phyloP scores from a whole-genome alignment of 352 stramenopile species.

The Globisporangium carolinianum region DNA sequence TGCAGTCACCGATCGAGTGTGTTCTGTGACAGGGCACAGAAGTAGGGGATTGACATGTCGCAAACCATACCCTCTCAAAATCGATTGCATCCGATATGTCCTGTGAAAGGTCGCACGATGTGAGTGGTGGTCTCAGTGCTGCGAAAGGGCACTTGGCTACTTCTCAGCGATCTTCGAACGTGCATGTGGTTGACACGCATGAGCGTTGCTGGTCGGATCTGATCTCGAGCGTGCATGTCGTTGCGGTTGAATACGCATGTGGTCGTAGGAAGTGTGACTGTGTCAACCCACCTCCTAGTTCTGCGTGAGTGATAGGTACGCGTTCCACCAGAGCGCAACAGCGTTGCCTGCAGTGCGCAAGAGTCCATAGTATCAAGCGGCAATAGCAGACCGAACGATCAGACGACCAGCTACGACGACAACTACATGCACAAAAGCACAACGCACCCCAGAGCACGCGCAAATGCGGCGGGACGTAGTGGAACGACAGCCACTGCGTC shows the following conservation, averaged over 20 bases:
- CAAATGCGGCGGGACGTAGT: conserved; percentile 61
- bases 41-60: too few relatives aligned
- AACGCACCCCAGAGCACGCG: conserved; percentile 70
- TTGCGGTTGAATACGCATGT: too few relatives aligned
- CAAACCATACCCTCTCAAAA: too few relatives aligned
- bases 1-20: neutral
- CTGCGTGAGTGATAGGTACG: conserved; percentile 69
- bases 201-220: too few relatives aligned
- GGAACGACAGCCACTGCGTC: conserved; percentile 68
- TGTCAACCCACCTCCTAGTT: conserved; percentile 9
- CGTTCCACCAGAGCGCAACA: conserved; percentile 72
- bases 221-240: too few relatives aligned
- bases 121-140: conserved; percentile 2
- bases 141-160: neutral
- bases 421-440: neutral
- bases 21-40: too few relatives aligned
- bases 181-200: neutral
- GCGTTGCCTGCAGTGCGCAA: conserved; percentile 34
- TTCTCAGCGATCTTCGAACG: neutral
- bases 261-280: too few relatives aligned
- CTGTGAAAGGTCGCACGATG: neutral
- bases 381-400: too few relatives aligned
- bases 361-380: too few relatives aligned
- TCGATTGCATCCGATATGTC: too few relatives aligned
- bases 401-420: too few relatives aligned